phyloP scores from a whole-genome alignment of 495 filamentous ascomycete species.

The Tirmania nivea region DNA sequence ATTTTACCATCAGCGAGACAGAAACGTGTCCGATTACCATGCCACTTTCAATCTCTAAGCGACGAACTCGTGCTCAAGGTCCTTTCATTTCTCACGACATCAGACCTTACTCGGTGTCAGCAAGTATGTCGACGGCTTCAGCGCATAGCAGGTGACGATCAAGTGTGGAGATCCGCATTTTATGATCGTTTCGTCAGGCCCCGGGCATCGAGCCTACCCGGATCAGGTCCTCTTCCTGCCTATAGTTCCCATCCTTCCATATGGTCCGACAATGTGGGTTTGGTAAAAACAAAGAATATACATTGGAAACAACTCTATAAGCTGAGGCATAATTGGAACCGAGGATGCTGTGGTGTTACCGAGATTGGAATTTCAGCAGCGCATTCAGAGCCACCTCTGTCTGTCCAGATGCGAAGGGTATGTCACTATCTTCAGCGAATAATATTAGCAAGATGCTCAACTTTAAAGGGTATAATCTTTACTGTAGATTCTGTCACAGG shows the following conservation, averaged over 20 bases:
- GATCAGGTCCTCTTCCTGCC: constrained; percentile 20
- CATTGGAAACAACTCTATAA: constrained; percentile 87
- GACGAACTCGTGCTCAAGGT: constrained; percentile 78
- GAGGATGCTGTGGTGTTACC: constrained; percentile 56
- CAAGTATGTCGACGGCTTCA: constrained; percentile 62
- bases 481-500: constrained; percentile 50
- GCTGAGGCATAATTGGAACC: constrained; percentile 77
- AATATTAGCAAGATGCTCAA: neutral
- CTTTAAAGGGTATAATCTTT: constrained; percentile 42
- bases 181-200: constrained; percentile 78
- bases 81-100: constrained; percentile 49
- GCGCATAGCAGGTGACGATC: constrained; percentile 54
- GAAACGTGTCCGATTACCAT: constrained; percentile 6
- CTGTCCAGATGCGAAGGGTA: constrained; percentile 14
- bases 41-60: constrained; percentile 33
- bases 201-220: constrained; percentile 54
- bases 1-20: neutral
- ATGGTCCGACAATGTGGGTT: constrained; percentile 58
- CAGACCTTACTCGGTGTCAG: constrained; percentile 46
- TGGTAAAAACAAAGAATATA: constrained; percentile 31
- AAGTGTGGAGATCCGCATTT: constrained; percentile 80
- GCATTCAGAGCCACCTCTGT: neutral
- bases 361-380: constrained; percentile 40
- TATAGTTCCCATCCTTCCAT: constrained; percentile 44
- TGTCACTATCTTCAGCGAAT: neutral